phyloP scores from a whole-genome alignment of 495 filamentous ascomycete genomes.

The Penicillium paxilli region DNA sequence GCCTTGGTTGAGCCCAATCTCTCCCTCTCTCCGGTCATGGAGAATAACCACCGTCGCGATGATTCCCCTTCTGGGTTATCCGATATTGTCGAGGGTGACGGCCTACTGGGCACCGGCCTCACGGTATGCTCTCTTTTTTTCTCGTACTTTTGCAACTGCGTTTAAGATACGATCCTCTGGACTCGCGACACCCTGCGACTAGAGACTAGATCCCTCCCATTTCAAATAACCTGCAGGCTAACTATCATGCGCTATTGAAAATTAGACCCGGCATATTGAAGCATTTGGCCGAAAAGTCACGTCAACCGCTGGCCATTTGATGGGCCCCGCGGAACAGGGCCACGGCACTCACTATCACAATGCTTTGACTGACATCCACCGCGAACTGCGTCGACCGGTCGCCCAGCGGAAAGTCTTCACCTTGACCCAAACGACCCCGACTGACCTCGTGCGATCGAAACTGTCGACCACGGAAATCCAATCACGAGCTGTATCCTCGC shows the following conservation, averaged over 20 bases:
- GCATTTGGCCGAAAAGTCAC: conserved; percentile 94
- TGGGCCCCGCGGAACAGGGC: conserved; percentile 65
- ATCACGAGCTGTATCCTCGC: conserved; percentile 82
- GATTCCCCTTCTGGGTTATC: conserved; percentile 48
- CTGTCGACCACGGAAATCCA: conserved; percentile 92
- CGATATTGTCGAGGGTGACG: conserved; percentile 48
- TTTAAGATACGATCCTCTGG: too few species aligned
- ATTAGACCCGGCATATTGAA: conserved; percentile 84
- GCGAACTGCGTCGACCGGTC: conserved; percentile 76
- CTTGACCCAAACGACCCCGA: conserved; percentile 82
- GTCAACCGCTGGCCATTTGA: conserved; percentile 86
- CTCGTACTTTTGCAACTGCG: neutral
- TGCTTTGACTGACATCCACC: conserved; percentile 87
- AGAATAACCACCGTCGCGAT: conserved; percentile 46
- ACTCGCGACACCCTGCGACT: too few species aligned
- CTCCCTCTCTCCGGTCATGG: conserved; percentile 40
- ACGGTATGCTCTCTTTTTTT: conserved; percentile 39
- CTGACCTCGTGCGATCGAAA: conserved; percentile 88
- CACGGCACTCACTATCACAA: conserved; percentile 64
- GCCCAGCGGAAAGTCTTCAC: conserved; percentile 89
- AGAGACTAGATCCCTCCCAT: conserved; percentile 5
- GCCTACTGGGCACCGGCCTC: conserved; percentile 52
- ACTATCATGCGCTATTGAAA: neutral
- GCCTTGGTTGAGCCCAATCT: conserved; percentile 29
- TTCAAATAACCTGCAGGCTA: conserved; percentile 6